Evolutionary conservation across 2,329 filamentous ascomycete genomes (phyloP).

Genomic region (Pseudodiploospora longispora): DNA sequence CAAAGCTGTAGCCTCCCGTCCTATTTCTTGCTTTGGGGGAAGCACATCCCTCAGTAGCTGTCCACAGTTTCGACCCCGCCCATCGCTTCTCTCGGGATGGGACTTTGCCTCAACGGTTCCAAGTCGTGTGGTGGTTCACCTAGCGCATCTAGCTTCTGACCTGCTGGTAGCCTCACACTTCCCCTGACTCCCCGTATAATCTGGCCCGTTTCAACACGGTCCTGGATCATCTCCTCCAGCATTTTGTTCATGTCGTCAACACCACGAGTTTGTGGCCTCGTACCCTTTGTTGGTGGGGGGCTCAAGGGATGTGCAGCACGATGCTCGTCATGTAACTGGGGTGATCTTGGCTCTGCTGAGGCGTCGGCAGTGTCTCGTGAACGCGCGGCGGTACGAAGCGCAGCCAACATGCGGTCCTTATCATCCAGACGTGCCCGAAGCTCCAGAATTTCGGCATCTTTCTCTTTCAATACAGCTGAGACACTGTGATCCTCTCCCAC

Average conservation of each 20-base stretch:
- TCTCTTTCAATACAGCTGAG: constrained; percentile 68
- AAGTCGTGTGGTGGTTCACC: constrained; percentile 26
- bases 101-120: constrained; percentile 32
- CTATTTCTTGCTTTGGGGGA: too few species aligned
- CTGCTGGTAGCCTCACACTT: constrained; percentile 52
- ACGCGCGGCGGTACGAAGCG: constrained; percentile 74
- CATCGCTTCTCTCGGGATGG: constrained; percentile 18
- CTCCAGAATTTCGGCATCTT: constrained; percentile 86
- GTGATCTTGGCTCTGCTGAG: constrained; percentile 24
- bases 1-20: too few species aligned
- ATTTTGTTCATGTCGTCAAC: constrained; percentile 91
- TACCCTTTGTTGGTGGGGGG: constrained; percentile 11
- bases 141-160: constrained; percentile 31
- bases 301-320: constrained; percentile 9
- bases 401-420: constrained; percentile 88
- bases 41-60: not conserved
- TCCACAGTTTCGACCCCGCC: constrained; percentile 1
- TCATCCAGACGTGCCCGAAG: constrained; percentile 85
- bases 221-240: constrained; percentile 93
- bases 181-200: constrained; percentile 59
- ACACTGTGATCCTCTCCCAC: constrained; percentile 75
- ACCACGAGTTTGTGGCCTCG: constrained; percentile 54
- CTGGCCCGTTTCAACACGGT: constrained; percentile 70
- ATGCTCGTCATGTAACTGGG: constrained; percentile 12
- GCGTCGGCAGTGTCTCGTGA: constrained; percentile 75